These are phyloP conservation scores for Trifolium dubium DNA, from an alignment of 306 rosid species.

Conservation along the genomic window DNA sequence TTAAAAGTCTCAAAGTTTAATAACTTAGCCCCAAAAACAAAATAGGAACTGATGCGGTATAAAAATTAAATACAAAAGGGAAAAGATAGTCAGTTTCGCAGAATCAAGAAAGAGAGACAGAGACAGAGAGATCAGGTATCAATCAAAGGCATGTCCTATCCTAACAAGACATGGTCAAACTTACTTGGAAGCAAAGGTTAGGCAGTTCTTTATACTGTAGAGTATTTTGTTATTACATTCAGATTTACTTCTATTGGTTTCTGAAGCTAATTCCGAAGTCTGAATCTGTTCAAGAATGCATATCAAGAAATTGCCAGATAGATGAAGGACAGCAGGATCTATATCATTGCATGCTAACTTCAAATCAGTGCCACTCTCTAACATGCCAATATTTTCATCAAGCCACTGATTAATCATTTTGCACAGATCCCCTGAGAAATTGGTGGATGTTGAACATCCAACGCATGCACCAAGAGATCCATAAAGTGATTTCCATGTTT, in stretches of 20 bases:
- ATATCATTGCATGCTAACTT: constrained; percentile 47
- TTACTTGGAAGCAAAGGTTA: constrained; percentile 62
- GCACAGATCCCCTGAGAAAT: constrained; percentile 61
- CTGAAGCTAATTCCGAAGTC: constrained; percentile 47
- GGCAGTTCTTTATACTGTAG: constrained; percentile 46
- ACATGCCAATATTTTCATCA: constrained; percentile 49
- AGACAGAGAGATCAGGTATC: constrained; percentile 21
- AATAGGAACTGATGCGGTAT: constrained; percentile 16
- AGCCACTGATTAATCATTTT: constrained; percentile 52
- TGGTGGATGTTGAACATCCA: constrained; percentile 48
- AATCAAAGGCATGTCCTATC: constrained; percentile 15
- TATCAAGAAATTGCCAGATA: constrained; percentile 59
- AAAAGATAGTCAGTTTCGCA: constrained; percentile 21
- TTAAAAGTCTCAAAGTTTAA: constrained; percentile 1
- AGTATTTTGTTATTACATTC: constrained; percentile 38
- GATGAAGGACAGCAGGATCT: constrained; percentile 49
- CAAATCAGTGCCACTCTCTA: constrained; percentile 42
- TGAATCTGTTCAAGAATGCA: constrained; percentile 56
- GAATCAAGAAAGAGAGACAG: constrained; percentile 22
- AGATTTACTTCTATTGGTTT: constrained; percentile 39
- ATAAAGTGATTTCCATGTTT: constrained; percentile 75
- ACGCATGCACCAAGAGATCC: constrained; percentile 50
- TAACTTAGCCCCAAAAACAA: constrained; percentile 25
- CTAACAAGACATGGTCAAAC: constrained; percentile 38
- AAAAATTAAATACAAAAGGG: not conserved